Base-by-base conservation (phyloP, 768 basidiomycete species). In the Kwoniella botswanensis region DNA sequence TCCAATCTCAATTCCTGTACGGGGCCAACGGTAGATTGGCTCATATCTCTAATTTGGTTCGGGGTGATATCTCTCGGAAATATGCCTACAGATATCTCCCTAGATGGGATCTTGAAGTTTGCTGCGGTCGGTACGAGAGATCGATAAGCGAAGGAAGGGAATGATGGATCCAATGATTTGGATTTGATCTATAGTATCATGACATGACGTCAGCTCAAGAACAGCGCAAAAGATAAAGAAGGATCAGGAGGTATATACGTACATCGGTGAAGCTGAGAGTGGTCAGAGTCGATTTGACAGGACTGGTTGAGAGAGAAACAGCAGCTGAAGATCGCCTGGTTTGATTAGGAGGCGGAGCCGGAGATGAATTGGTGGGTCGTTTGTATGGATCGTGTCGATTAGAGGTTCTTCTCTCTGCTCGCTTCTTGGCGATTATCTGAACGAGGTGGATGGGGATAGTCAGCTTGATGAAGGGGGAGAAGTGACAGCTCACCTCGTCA, bases 371-470 rank as follows among this genome's bases (percentile, higher is more conserved):
- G 4, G 46, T 50, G 46, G 46, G 13, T 50, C 46, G 46, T 50
- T 50, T 18, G 46, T 50, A 50, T 18, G 46, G 46, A 2, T 58
- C 43, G 22, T 9, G 6, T 29, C 54, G 35, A 26, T 24, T 42
- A 18, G 13, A 26, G 44, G 29, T 44, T 18, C 65, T 46, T 22
- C 26, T 56, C 44, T 58, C 15, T 1, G 55, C 29, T 58, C 55
- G 24, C 41, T 65, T 65, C 21, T 57, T 55, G 15, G 65, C 65
- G 43, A 67, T 67, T 17, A 67, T 67, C 65, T 67, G 24, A 15
- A 50, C 11, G 17, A 63, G 42, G 22, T 17, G 52, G 18, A 15
- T 26, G 29, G 58, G 12, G 22, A 64, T 29, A n/a, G 29, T 46
- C 50, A 46, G 46, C 50, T 59, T 18, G 24, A 12, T 15, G n/a